These are phyloP conservation scores for Cutaneotrichosporon sp. DNA, from an alignment of 1,284 basidiomycete species.

Conservation along the genomic window DNA sequence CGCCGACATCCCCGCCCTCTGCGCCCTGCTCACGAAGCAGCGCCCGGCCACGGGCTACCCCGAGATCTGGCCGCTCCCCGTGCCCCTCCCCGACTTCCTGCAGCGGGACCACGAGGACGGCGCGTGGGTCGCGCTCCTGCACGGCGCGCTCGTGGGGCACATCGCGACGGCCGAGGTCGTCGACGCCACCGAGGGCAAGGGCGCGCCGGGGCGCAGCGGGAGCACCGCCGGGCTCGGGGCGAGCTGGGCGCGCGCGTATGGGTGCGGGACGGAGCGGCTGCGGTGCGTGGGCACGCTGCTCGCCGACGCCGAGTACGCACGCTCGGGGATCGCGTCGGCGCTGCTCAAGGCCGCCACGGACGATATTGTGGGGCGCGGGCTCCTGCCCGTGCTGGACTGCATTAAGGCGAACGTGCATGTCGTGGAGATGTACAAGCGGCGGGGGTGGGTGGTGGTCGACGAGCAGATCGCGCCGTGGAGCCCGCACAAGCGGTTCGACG, in stretches of 20 bases:
- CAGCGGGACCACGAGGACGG: background rate
- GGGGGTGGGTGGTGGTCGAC: background rate
- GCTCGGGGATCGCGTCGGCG: background rate
- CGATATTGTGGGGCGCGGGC: background rate
- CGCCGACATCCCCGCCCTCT: background rate
- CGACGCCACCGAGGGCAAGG: background rate
- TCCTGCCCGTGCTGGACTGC: background rate
- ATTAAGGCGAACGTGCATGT: background rate
- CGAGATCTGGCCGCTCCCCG: background rate
- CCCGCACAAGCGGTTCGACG: background rate
- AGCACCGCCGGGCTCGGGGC: background rate
- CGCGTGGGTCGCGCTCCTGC: background rate
- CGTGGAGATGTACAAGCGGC: background rate
- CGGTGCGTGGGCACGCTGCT: background rate
- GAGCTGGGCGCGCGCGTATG: background rate
- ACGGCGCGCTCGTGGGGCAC: background rate
- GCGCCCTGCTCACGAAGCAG: background rate
- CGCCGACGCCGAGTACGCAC: background rate
- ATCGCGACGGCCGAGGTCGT: background rate
- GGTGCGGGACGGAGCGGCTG: background rate
- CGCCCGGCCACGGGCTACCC: constrained; percentile 2
- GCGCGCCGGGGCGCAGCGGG: background rate
- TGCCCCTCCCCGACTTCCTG: background rate
- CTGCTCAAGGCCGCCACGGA: background rate
- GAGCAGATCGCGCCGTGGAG: background rate